Evolutionary conservation across 2,329 filamentous ascomycete species (phyloP).

Genomic region (Alternaria triticimaculans): DNA sequence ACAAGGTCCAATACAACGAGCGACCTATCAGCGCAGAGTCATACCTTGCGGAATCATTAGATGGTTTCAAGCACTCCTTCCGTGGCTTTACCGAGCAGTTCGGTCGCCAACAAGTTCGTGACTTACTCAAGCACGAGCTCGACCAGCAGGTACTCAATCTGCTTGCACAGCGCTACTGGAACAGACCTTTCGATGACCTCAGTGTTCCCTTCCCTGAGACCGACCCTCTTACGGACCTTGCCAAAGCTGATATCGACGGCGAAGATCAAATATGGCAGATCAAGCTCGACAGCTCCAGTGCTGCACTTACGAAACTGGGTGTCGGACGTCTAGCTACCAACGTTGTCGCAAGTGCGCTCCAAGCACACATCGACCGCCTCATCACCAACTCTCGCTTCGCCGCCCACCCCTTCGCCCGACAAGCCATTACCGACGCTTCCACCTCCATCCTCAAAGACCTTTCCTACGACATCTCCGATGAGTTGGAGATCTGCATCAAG

Average conservation of each 20-base stretch:
- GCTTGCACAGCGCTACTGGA: slow-evolving; percentile 95
- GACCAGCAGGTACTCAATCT: slow-evolving; percentile 95
- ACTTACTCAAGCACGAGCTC: slow-evolving; percentile 87
- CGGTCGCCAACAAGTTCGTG: slow-evolving; percentile 85
- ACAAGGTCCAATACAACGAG: slow-evolving; percentile 99
- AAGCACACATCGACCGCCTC: slow-evolving; percentile 80
- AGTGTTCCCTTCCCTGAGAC: slow-evolving; percentile 68
- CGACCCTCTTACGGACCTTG: slow-evolving; percentile 77
- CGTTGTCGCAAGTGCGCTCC: slow-evolving; percentile 86
- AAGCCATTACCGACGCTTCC: slow-evolving; percentile 91
- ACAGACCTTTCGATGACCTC: slow-evolving; percentile 90
- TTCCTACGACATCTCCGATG: slow-evolving; percentile 96
- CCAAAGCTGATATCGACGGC: slow-evolving; percentile 74
- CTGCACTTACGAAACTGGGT: slow-evolving; percentile 89
- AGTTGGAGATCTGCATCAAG: slow-evolving; percentile 98
- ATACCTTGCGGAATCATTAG: slow-evolving; percentile 92
- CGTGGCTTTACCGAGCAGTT: slow-evolving; percentile 92
- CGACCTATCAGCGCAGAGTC: slow-evolving; percentile 92
- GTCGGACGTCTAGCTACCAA: slow-evolving; percentile 92
- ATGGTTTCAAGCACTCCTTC: slow-evolving; percentile 97
- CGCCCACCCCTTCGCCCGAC: slow-evolving; percentile 86
- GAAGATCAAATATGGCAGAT: slow-evolving; percentile 91
- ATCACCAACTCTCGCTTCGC: slow-evolving; percentile 83
- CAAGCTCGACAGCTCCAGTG: slow-evolving; percentile 90
- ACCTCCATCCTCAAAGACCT: slow-evolving; percentile 89